Evolutionary conservation across 1,139 yeast genomes (phyloP).

Genomic region (Tardiomyces depauwii): DNA sequence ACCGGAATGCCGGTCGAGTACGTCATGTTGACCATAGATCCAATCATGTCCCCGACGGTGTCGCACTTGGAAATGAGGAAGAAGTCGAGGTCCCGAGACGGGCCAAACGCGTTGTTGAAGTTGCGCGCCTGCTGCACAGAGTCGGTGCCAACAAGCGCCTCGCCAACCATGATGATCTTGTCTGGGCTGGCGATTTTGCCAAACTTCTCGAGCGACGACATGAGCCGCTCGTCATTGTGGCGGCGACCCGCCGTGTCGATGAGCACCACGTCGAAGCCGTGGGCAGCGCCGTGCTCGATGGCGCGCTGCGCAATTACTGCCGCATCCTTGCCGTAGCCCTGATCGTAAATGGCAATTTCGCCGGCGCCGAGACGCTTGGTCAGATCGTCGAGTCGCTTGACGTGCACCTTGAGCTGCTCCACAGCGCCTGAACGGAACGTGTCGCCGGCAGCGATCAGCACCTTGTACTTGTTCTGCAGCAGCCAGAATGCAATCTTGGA

Average conservation of each 20-base stretch:
- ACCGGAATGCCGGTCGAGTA: slow-evolving; percentile 95
- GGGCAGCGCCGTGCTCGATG: slow-evolving; percentile 57
- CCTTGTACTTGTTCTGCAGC: slow-evolving; percentile 75
- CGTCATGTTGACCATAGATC: slow-evolving; percentile 96
- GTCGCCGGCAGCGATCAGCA: slow-evolving; percentile 92
- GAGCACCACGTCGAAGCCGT: slow-evolving; percentile 70
- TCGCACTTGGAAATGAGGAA: slow-evolving; percentile 93
- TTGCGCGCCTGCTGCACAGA: slow-evolving; percentile 92
- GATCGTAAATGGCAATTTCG: slow-evolving; percentile 73
- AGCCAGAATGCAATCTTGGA: slow-evolving; percentile 96
- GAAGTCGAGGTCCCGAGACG: slow-evolving; percentile 69
- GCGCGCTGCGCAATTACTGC: slow-evolving; percentile 95
- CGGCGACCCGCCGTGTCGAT: slow-evolving; percentile 98
- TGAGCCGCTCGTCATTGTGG: slow-evolving; percentile 86
- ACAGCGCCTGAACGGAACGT: slow-evolving; percentile 98
- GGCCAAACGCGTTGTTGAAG: slow-evolving; percentile 89
- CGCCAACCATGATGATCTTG: slow-evolving; percentile 97
- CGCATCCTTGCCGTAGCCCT: slow-evolving; percentile 96
- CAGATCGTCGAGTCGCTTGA: slow-evolving; percentile 61
- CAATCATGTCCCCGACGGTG: slow-evolving; percentile 94
- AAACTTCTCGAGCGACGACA: slow-evolving; percentile 93
- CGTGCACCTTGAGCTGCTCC: slow-evolving; percentile 92
- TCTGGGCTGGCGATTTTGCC: slow-evolving; percentile 95
- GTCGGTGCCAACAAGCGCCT: slow-evolving; percentile 94
- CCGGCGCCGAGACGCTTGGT: slow-evolving; percentile 41